phyloP scores from a whole-genome alignment of 176 grass and related monocot genomes.

The Canna indica region DNA sequence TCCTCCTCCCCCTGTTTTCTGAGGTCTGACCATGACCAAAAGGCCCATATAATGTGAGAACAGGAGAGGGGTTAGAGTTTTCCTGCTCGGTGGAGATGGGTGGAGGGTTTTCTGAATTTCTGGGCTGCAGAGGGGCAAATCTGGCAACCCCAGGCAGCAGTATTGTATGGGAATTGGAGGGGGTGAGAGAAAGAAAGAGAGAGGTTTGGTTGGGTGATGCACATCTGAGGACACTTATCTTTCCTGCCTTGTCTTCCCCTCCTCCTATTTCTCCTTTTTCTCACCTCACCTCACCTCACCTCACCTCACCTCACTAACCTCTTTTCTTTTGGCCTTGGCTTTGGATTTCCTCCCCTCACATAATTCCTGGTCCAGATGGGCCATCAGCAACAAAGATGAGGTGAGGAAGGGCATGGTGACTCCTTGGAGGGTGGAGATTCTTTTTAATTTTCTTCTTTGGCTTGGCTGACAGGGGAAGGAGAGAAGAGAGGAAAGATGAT shows the following conservation, averaged over 20 bases:
- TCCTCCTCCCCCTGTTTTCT: not conserved
- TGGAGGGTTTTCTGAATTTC: constrained; percentile 36
- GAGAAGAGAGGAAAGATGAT: not conserved
- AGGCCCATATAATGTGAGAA: constrained; percentile 44
- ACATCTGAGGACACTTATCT: constrained; percentile 28
- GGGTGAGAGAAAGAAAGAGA: constrained; percentile 20
- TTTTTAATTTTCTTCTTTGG: constrained; percentile 8
- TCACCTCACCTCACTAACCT: not conserved
- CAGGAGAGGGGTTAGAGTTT: constrained; percentile 33
- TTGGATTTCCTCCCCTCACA: constrained; percentile 13
- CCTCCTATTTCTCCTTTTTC: constrained; percentile 22
- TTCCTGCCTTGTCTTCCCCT: constrained; percentile 21
- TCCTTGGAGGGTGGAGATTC: constrained; percentile 40
- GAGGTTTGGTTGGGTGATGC: constrained; percentile 26
- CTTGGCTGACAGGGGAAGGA: constrained; percentile 10
- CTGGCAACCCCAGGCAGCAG: constrained; percentile 32
- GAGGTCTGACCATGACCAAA: constrained; percentile 33
- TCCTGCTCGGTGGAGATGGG: constrained; percentile 29
- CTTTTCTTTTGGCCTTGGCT: not conserved
- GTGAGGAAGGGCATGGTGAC: constrained; percentile 19
- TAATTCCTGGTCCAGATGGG: constrained; percentile 27
- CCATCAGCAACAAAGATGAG: not conserved
- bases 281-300: constrained; percentile 5
- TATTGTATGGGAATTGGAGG: constrained; percentile 32
- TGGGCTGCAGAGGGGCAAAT: constrained; percentile 40